Percentiles rank a stretch among this genome's conserved stretches.
These are phyloP conservation scores for Volvariella volvacea DNA, from an alignment of 1,284 basidiomycete species.

Conservation along the genomic window DNA sequence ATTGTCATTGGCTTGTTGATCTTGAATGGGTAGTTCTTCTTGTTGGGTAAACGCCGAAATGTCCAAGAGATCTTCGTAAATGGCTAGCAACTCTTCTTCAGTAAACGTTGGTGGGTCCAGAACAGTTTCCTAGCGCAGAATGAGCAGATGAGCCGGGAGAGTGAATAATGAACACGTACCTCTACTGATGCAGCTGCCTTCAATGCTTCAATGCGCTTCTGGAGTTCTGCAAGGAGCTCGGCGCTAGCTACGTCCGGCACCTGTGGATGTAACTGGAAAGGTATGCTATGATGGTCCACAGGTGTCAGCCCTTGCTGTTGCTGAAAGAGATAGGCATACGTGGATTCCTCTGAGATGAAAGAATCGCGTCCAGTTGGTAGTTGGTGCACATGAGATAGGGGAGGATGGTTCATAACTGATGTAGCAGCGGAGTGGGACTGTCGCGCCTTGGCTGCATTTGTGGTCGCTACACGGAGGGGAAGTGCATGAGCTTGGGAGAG, in stretches of 20 bases:
- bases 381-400: slow-evolving; percentile 2
- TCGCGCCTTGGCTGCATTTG: slow-evolving; percentile 5
- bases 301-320: slow-evolving; percentile 1
- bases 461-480: slow-evolving; percentile 4
- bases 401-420: slow-evolving; percentile 1
- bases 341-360: slow-evolving; percentile 7
- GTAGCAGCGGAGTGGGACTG: slow-evolving; percentile 6
- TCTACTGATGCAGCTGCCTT: slow-evolving; percentile 27
- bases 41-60: slow-evolving; percentile 18
- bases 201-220: slow-evolving; percentile 30
- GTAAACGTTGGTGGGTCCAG: slow-evolving; percentile 31
- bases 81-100: slow-evolving; percentile 39
- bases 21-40: slow-evolving; percentile 5
- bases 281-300: background rate
- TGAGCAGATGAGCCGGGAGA: background rate
- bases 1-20: slow-evolving; percentile 8
- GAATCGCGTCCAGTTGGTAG: slow-evolving; percentile 5
- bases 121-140: slow-evolving; percentile 20
- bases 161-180: slow-evolving; percentile 18
- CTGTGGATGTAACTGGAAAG: background rate
- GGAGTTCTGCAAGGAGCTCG: slow-evolving; percentile 23
- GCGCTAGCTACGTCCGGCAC: slow-evolving; percentile 2
- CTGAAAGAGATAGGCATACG: background rate
- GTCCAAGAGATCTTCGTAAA: slow-evolving; percentile 51
- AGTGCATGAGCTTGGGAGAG: slow-evolving; percentile 7